Evolutionary conservation across 345 rosid species (phyloP), one percentile per base, ranked within the genome.

Genomic region (Alliaria petiolata): DNA sequence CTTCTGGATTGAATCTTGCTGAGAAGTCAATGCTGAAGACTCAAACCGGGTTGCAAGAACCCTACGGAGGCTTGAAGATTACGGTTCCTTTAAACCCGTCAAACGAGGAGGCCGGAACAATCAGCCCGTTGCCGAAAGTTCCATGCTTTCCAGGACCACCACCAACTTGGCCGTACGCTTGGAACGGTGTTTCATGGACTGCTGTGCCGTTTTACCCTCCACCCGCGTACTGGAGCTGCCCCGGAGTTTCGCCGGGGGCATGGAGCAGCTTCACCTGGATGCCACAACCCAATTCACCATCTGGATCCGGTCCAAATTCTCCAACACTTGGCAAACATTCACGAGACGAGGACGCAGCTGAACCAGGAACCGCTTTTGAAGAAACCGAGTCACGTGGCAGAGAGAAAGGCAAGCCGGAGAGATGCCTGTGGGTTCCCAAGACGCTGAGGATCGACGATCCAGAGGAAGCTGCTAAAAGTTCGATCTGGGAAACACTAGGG

Each of bases 321-420:
- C 95, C 95, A 16, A 93, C 92, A 42, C 65, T 93, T 45, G 98
- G 97, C 47, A 93, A 93, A 62, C 98, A 93, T 83, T 90, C 89
- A 17, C 83, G 97, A 34, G 97, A 93, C 15, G 93, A 87, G 63
- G 82, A 26, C 74, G 8, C 30, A 19, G 65, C 31, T 39, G 83
- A 82, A 59, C 63, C 79, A 35, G 80, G 67, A 58, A 64, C 71
- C 36, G 60, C 71, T 74, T 38, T 64, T 3, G 76, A 62, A 8
- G 87, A 82, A 38, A 82, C 73, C 15, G 82, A 79, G 69, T 62
- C 72, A 8, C 71, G 56, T 14, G 60, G 40, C 5, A 85, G 78
- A 40, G 87, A 84, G 60, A 69, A 55, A 40, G 78, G 76, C 63
- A 83, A 76, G 62, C 61, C 81, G 0, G 91, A 88, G 78, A 80